A percentile compares a stretch with the other conserved stretches of the same genome.
phyloP scores from a whole-genome alignment of 169 alveolate species.

The Cryptosporidium meleagridis region DNA sequence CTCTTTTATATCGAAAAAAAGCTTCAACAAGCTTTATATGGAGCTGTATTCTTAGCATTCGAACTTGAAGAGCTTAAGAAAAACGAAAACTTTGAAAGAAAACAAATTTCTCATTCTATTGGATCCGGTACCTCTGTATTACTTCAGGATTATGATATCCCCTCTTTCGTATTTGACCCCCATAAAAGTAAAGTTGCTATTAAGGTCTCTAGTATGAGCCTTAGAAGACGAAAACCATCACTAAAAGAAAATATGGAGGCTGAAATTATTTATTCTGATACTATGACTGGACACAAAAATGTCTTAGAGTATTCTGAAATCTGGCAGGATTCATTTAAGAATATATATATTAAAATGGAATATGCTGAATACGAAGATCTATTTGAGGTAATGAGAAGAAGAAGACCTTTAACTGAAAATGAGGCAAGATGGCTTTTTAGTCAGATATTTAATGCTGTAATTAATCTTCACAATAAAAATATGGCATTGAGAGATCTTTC shows the following conservation, averaged over 20 bases:
- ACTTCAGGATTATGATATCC: neutral
- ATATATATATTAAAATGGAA: conserved; percentile 77
- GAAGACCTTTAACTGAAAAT: conserved; percentile 77
- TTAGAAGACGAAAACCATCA: conserved; percentile 54
- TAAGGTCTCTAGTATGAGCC: conserved; percentile 49
- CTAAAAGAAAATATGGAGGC: conserved; percentile 61
- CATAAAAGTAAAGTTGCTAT: conserved; percentile 30
- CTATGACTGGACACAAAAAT: conserved; percentile 53
- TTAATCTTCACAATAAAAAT: conserved; percentile 72
- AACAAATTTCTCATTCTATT: neutral
- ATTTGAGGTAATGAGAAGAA: conserved; percentile 79
- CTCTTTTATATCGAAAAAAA: conserved; percentile 49
- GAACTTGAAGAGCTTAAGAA: neutral
- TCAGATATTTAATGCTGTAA: conserved; percentile 76
- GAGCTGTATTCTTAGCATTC: conserved; percentile 64
- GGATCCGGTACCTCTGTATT: neutral
- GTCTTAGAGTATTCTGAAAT: conserved; percentile 60
- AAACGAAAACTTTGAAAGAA: neutral
- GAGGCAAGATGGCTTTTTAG: conserved; percentile 79
- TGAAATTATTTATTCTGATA: conserved; percentile 26
- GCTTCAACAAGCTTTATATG: conserved; percentile 68
- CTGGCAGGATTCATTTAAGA: conserved; percentile 70
- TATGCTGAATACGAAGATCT: conserved; percentile 80
- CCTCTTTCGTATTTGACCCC: neutral
- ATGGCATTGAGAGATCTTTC: conserved; percentile 80